Percentiles rank a stretch among this genome's conserved stretches.
These are phyloP conservation scores for Sophora flavescens DNA, from an alignment of 306 rosid species.

Conservation along the genomic window DNA sequence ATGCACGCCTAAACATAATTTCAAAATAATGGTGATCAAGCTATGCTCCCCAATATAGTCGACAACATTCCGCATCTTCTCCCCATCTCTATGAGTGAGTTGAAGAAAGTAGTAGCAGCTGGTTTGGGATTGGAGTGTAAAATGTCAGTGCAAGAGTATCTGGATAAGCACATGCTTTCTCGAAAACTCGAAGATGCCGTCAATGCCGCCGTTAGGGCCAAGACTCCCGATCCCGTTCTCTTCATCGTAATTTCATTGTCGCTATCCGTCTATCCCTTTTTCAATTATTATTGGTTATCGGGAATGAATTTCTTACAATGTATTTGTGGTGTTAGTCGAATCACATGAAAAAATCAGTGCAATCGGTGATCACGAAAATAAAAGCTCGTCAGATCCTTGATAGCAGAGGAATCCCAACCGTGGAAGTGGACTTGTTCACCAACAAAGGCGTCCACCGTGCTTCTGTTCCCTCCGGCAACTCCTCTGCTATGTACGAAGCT, in stretches of 20 bases:
- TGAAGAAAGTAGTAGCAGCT: no score
- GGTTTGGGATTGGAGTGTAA: no score
- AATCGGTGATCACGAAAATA: conserved; percentile 76
- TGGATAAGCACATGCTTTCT: conserved; percentile 82
- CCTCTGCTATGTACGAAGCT: conserved; percentile 91
- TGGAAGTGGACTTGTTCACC: conserved; percentile 87
- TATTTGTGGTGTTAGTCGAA: conserved; percentile 61
- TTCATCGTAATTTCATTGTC: conserved; percentile 68
- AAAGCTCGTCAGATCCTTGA: conserved; percentile 97
- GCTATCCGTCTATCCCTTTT: not conserved
- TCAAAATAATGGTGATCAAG: no score
- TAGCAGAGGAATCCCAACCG: conserved; percentile 97
- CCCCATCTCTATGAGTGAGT: no score
- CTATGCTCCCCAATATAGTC: no score
- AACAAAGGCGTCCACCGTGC: conserved; percentile 87
- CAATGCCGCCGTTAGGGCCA: conserved; percentile 98
- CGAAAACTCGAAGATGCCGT: conserved; percentile 97
- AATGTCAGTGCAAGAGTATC: conserved; percentile 93
- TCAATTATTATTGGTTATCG: not conserved
- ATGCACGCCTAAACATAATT: no score
- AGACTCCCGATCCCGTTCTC: conserved; percentile 89
- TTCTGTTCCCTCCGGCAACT: conserved; percentile 83
- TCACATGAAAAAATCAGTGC: conserved; percentile 79
- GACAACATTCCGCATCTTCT: no score
- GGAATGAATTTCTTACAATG: not conserved